A percentile compares a stretch with the other conserved stretches of the same genome.
Evolutionary conservation across 2,329 filamentous ascomycete species (phyloP).

Genomic region (Ciborinia camelliae): DNA sequence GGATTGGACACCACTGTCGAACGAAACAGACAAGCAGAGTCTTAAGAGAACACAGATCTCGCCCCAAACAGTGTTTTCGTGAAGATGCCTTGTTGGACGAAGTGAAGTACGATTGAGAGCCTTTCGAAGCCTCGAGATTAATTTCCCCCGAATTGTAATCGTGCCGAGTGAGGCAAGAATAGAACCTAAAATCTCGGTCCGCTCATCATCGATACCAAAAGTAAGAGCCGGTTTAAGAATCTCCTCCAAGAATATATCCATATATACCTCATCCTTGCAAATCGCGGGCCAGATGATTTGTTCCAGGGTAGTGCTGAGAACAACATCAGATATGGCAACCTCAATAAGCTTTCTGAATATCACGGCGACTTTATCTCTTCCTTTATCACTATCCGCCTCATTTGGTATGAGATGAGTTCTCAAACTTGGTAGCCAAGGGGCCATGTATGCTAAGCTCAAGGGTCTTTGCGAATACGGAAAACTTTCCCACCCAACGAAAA

Average conservation of each 20-base stretch:
- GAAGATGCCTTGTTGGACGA: constrained; percentile 60
- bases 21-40: constrained; percentile 64
- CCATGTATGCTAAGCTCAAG: constrained; percentile 65
- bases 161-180: constrained; percentile 62
- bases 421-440: constrained; percentile 63
- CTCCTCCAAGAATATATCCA: constrained; percentile 66
- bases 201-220: constrained; percentile 56
- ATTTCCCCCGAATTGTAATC: constrained; percentile 61
- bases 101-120: constrained; percentile 64
- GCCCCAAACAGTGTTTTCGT: constrained; percentile 66
- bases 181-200: constrained; percentile 58
- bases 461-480: constrained; percentile 65
- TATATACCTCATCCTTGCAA: constrained; percentile 59
- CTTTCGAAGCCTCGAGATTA: constrained; percentile 63
- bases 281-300: constrained; percentile 64
- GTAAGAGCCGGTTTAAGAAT: constrained; percentile 61
- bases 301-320: constrained; percentile 58
- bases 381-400: constrained; percentile 63
- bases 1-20: constrained; percentile 63
- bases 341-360: constrained; percentile 67
- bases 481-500: constrained; percentile 70
- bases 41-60: constrained; percentile 66
- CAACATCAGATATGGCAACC: constrained; percentile 58
- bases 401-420: constrained; percentile 56
- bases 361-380: constrained; percentile 59